A percentile compares a stretch with the other conserved stretches of the same genome.
Conservation (phyloP, 495 filamentous ascomycete species). For the Neurospora sp. region DNA sequence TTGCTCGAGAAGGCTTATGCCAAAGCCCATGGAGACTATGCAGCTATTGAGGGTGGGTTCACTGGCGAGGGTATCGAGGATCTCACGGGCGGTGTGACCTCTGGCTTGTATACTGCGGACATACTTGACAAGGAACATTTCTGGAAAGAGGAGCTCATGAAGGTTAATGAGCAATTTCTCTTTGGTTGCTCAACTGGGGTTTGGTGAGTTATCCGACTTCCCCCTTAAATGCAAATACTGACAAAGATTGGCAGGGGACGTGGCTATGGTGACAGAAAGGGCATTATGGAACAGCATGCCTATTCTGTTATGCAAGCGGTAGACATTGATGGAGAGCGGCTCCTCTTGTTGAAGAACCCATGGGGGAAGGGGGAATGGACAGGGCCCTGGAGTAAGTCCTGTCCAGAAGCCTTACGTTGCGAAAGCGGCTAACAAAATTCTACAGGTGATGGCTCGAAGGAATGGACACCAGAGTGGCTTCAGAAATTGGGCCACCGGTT, state of each 20-base stretch:
- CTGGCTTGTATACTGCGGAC: constrained; percentile 67
- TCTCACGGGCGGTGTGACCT: constrained; percentile 83
- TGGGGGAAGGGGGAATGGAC: constrained; percentile 84
- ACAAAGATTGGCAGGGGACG: constrained; percentile 26
- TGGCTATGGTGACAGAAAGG: constrained; percentile 54
- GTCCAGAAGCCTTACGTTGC: not conserved
- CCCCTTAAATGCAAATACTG: not conserved
- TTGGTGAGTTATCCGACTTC: constrained; percentile 12
- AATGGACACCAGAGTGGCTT: constrained; percentile 90
- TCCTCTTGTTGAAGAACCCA: constrained; percentile 76
- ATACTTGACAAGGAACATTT: constrained; percentile 83
- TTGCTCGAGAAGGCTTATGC: constrained; percentile 93
- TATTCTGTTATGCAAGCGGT: constrained; percentile 81
- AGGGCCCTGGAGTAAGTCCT: constrained; percentile 57
- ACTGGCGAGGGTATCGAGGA: constrained; percentile 89
- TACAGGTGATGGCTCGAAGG: constrained; percentile 63
- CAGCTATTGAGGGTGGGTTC: constrained; percentile 75
- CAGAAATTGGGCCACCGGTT: constrained; percentile 68
- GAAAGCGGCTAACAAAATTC: not conserved
- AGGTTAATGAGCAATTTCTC: constrained; percentile 78
- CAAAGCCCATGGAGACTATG: constrained; percentile 85
- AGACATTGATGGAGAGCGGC: constrained; percentile 62
- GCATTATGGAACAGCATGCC: constrained; percentile 73
- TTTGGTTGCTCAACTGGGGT: constrained; percentile 73
- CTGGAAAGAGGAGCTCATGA: constrained; percentile 77